Base-by-base conservation (phyloP, 2,329 filamentous ascomycete genomes). In the Trichoderma guizhouense region DNA sequence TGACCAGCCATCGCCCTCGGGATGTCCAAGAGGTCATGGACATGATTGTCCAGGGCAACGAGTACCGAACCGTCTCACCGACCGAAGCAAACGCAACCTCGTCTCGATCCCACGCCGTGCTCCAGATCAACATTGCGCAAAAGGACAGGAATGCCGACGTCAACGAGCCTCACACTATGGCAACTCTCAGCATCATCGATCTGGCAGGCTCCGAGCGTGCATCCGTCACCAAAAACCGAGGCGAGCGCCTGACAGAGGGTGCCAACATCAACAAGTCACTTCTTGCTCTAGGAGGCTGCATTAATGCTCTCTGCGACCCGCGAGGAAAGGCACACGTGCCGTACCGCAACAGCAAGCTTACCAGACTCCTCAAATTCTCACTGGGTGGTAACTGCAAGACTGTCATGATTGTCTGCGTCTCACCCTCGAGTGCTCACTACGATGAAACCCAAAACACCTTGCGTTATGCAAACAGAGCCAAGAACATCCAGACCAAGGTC, bases 201-300 rank as follows among this genome's bases (percentile, higher is more conserved):
- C 85, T 99, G 76, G 96, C 96, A 5, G 96, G 96, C 66, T 98
- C 95, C 75, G 96, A 99, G 82, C 90, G 96, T 77, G 96, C 96
- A 1, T 98, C 95, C 71, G 96, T 95, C 28, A 99, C 96, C 24
- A 97, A 98, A 84, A 99, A 99, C 81, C 87, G 96, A 69, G 96
- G 96, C 71, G 95, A 97, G 79, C 88, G 96, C 47, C 84, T 99
- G 47, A 86, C 95, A 15, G 96, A 99, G 82, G 96, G 96, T 74
- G 96, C 96, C 77, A 99, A 99, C 82, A 99, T 99, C 88, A 99
- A 99, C 89, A 98, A 98, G 80, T 99, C 96, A 1, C 87, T 99
- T 3, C 89, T 99, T 18, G 95, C 96, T 0, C 85, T 99, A 9
- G 96, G 96, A 74, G 95, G 95, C 82, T 99, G 96, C 83, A 99